Evolutionary conservation across 371 early-diverging fungal genomes (phyloP).

Genomic region (Mucor circinelloides): DNA sequence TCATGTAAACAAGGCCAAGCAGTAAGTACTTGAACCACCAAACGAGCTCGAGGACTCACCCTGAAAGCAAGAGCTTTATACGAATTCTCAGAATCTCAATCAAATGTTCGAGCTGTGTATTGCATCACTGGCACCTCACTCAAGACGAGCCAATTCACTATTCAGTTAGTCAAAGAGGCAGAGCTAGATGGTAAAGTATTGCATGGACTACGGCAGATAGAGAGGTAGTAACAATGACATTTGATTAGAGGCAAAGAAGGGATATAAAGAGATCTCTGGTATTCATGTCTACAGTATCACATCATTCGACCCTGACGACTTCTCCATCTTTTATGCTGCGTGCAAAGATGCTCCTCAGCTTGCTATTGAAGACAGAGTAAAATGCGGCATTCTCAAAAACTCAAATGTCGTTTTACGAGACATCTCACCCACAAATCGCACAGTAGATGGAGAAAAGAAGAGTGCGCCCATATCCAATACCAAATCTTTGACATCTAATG

Average conservation of each 20-base stretch:
- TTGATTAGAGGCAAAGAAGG: slow-evolving; percentile 8
- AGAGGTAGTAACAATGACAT: neutral
- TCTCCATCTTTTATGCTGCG: slow-evolving; percentile 10
- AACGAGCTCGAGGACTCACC: neutral
- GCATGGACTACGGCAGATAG: neutral
- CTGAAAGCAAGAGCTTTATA: slow-evolving; percentile 11
- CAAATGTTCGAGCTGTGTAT: slow-evolving; percentile 6
- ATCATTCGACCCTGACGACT: slow-evolving; percentile 4
- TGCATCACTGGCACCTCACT: slow-evolving; percentile 15
- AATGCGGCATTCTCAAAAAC: slow-evolving; percentile 16
- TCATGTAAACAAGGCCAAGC: slow-evolving; percentile 23
- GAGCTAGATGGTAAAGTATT: slow-evolving; percentile 19
- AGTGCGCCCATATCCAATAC: neutral
- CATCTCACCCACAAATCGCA: neutral
- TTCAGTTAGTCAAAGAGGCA: slow-evolving; percentile 15
- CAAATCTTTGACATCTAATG: neutral
- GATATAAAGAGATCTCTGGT: slow-evolving; percentile 7
- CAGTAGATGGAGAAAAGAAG: neutral
- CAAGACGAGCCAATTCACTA: slow-evolving; percentile 1
- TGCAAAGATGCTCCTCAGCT: slow-evolving; percentile 11
- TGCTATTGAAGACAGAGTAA: slow-evolving; percentile 8
- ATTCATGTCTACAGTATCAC: slow-evolving; percentile 20
- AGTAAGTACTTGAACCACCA: no score
- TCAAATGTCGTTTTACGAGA: neutral
- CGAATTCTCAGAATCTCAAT: slow-evolving; percentile 10